These are phyloP conservation scores for Boechera stricta DNA, from an alignment of 345 rosid genomes.

Conservation along the genomic window DNA sequence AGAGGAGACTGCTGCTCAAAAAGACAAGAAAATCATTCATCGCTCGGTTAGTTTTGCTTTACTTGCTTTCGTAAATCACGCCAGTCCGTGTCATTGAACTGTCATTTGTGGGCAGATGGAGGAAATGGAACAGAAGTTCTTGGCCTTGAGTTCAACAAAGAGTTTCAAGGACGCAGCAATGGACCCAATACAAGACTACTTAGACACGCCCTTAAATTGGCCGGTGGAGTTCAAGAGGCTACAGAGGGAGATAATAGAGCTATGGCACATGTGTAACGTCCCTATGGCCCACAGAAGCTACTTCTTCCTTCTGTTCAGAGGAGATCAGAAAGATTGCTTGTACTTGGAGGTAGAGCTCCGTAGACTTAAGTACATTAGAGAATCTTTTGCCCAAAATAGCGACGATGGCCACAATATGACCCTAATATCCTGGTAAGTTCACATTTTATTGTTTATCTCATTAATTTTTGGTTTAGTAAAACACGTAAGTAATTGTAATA, in stretches of 20 bases:
- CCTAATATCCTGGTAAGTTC: conserved; percentile 58
- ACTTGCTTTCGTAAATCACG: background rate
- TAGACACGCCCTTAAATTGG: conserved; percentile 53
- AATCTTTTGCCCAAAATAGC: conserved; percentile 52
- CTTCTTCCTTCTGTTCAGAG: conserved; percentile 78
- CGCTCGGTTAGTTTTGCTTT: conserved; percentile 44
- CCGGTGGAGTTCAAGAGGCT: conserved; percentile 67
- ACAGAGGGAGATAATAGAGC: conserved; percentile 70
- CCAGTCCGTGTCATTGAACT: conserved; percentile 1
- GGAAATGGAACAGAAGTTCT: conserved; percentile 44
- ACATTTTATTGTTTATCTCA: background rate
- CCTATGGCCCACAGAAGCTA: conserved; percentile 83
- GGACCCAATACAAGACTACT: conserved; percentile 68
- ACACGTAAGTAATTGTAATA: background rate
- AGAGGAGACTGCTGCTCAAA: conserved; percentile 35
- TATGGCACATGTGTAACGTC: conserved; percentile 77
- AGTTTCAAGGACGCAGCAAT: conserved; percentile 65
- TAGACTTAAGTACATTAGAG: conserved; percentile 63
- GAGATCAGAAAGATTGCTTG: conserved; percentile 71
- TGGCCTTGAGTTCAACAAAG: conserved; percentile 41
- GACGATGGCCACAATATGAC: conserved; percentile 51
- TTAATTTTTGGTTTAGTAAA: background rate
- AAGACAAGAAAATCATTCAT: conserved; percentile 47
- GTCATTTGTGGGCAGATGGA: conserved; percentile 49
- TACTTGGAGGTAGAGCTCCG: conserved; percentile 87